Base-by-base conservation (phyloP, 371 early-diverging fungal species). In the Syncephalastrum racemosum region DNA sequence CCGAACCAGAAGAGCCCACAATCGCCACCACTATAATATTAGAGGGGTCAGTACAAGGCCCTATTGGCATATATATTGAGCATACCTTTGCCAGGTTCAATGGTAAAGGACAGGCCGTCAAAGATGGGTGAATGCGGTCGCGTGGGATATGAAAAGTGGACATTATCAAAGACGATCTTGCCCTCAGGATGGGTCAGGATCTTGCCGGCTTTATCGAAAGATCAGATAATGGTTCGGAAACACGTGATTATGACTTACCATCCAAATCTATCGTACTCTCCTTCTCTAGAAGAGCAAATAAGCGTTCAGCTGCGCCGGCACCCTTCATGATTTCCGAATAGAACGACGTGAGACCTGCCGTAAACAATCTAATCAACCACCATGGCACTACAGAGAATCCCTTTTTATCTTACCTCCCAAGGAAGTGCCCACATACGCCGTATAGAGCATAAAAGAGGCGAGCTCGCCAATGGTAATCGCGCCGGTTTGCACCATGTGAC, bases 291-390 rank as follows among this genome's bases (percentile, higher is more conserved):
- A 91, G 56, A 13, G 82, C 72, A 71, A 94, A 92, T 19, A 92
- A 58, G 6, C 92, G 79, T 22, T 81, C 73, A 14, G 85, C 81
- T 19, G 94, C 92, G 62, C 92, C 91, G 19, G 88, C 75, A 45
- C 91, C 94, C 66, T 92, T 93, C 88, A 89, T 90, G 16, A 89
- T 80, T 61, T 92, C 91, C 7, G 89, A 84, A 68, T 88, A 91
- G 58, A 89, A 92, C 3, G 87, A 83, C n/a, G 88, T 81, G 49
- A 93, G 71, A 1, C 90, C 70, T 72, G 40, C 57, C 5, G 20
- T 1, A 1, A n/a, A 36, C 6, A 15, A 46, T 23, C 50, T 5
- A 16, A 52, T 52, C 7, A 49, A 22, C 20, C 3, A 18, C 1
- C 25, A 23, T 25, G 4, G n/a, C 20, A n/a, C 14, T 31, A 23